Base-by-base conservation (phyloP, 768 basidiomycete species). In the Lactarius sanguifluus region DNA sequence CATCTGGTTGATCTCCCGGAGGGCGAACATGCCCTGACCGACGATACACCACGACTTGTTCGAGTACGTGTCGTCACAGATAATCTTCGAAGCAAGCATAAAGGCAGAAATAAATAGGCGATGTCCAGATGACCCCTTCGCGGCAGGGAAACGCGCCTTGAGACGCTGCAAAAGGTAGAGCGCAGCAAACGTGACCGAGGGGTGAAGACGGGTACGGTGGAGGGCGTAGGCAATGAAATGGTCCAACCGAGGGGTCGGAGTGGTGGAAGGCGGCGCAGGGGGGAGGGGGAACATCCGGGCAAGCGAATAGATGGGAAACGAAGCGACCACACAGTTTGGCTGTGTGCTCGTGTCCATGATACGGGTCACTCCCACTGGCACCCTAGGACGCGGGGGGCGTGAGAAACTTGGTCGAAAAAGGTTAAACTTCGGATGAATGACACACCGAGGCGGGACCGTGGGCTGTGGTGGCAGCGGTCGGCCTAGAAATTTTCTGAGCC, bases 1-100 rank as follows among this genome's bases (percentile, higher is more conserved):
- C 94, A 96, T 95, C 81, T 96, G 94, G 76, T 97, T 97, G 73
- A 97, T 89, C 82, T 96, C 94, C 56, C 90, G 83, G 8, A 96
- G 79, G 1, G 82, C 79, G 72, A 86, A 88, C 79, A 86, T 83
- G 70, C 81, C 82, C 72, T 86, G 85, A 23, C 83, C 86, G 65
- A 88, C 86, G 61, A 87, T 82, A 43, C 80, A 79, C 86, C 86
- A 88, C 20, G 81, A 82, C 78, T 85, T 84, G 80, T 87, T 88
- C n/a, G 82, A 83, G 75, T 86, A 87, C 20, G 85, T 86, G 76
- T 86, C 86, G 77, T 87, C 85, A 76, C 85, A 86, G 64, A 85
- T 81, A 64, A 85, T 82, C 74, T 94, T 94, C 12, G 87, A 89
- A 3, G 91, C 86, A 73, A 95, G 92, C 93, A 96, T 96, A 76